phyloP scores from a whole-genome alignment of 2,329 filamentous ascomycete species.

The Hypoxylon sp. region DNA sequence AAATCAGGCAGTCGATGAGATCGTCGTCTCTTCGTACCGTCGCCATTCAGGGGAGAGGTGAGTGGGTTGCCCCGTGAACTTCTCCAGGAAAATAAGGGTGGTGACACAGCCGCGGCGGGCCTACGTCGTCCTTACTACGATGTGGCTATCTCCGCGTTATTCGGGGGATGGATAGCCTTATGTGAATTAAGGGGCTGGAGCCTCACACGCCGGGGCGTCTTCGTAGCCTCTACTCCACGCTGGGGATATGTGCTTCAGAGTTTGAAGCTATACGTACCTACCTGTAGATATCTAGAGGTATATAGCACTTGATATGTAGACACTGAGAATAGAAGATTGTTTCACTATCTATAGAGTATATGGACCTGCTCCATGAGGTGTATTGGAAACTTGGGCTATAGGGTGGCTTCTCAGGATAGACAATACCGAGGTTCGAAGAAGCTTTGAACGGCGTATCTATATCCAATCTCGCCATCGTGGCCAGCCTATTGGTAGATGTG shows the following conservation, averaged over 20 bases:
- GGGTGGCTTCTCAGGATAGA: neutral
- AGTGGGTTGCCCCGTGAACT: neutral
- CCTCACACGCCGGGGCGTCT: neutral
- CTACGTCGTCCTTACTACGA: neutral
- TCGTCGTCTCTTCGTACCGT: neutral
- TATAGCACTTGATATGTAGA: too few species aligned
- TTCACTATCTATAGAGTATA: neutral
- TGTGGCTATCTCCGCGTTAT: neutral
- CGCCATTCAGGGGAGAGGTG: too few species aligned
- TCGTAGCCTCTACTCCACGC: neutral
- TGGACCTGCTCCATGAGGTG: neutral
- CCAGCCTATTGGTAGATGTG: neutral
- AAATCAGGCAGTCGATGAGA: neutral
- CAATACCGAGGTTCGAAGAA: neutral
- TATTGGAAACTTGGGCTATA: neutral
- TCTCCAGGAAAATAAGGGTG: neutral
- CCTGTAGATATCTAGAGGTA: too few species aligned
- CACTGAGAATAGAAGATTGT: neutral
- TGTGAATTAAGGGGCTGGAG: neutral
- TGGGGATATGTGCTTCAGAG: neutral
- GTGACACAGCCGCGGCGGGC: constrained; percentile 4
- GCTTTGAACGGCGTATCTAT: neutral
- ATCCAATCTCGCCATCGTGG: neutral
- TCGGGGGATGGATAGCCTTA: neutral
- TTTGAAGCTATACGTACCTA: neutral